Evolutionary conservation across 148 eudicot species (phyloP).

Genomic region (Rhododendron ferrugineum): DNA sequence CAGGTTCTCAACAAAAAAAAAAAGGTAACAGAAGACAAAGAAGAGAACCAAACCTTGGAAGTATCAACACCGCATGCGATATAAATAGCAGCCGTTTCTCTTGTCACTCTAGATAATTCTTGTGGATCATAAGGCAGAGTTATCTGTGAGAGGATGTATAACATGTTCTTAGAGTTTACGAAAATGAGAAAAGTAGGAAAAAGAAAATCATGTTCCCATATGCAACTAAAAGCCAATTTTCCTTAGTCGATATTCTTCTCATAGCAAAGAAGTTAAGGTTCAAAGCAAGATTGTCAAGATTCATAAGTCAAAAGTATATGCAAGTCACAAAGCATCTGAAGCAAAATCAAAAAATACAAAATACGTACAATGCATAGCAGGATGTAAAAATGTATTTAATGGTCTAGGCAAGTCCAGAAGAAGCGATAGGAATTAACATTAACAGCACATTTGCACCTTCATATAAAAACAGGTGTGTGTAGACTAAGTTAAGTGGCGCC

Average conservation of each 20-base stretch:
- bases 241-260: neutral
- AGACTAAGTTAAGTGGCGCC: neutral
- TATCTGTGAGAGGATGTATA: constrained; percentile 46
- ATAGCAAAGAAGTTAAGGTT: neutral
- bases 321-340: neutral
- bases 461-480: neutral
- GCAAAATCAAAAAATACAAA: neutral
- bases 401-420: neutral
- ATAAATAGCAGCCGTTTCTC: constrained; percentile 90
- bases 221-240: constrained; percentile 2
- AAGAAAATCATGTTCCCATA: neutral
- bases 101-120: constrained; percentile 71
- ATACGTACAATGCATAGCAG: neutral
- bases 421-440: neutral
- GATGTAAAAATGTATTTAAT: neutral
- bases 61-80: constrained; percentile 91
- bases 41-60: constrained; percentile 55
- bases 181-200: neutral
- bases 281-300: neutral
- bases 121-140: constrained; percentile 82
- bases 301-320: neutral
- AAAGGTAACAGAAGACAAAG: neutral
- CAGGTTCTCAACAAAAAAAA: constrained; percentile 2
- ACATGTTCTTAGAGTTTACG: neutral
- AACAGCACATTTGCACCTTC: neutral